These are phyloP conservation scores for Ganoderma lucidum DNA, from an alignment of 1,284 basidiomycete genomes.

Conservation along the genomic window DNA sequence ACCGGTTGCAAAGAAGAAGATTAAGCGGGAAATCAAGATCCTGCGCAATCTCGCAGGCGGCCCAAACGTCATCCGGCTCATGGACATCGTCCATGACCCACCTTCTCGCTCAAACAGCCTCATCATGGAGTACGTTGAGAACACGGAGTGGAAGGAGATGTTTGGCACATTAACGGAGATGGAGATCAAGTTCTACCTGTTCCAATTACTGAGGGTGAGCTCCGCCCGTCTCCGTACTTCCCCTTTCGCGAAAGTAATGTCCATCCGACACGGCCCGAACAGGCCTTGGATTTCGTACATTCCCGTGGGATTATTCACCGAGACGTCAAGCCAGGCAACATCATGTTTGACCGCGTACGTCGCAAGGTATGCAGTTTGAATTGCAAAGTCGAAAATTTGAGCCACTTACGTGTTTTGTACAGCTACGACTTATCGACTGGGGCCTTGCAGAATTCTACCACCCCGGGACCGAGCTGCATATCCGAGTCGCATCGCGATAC, in stretches of 20 bases:
- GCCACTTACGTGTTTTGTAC: conserved; percentile 19
- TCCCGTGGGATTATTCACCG: conserved; percentile 92
- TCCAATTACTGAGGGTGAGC: conserved; percentile 81
- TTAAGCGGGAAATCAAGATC: conserved; percentile 94
- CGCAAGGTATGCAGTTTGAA: conserved; percentile 61
- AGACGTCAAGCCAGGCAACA: conserved; percentile 92
- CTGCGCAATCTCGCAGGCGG: conserved; percentile 88
- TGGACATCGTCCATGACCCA: conserved; percentile 86
- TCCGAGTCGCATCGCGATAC: conserved; percentile 89
- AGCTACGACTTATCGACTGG: conserved; percentile 91
- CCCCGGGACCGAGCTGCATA: conserved; percentile 86
- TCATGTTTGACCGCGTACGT: conserved; percentile 89
- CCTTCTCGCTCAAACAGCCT: conserved; percentile 84
- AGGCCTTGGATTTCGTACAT: conserved; percentile 90
- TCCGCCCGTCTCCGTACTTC: not conserved
- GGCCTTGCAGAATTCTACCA: conserved; percentile 94
- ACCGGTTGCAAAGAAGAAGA: conserved; percentile 92
- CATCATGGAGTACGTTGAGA: conserved; percentile 87
- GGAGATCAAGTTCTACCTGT: conserved; percentile 87
- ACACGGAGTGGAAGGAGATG: conserved; percentile 85
- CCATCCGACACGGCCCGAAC: not conserved
- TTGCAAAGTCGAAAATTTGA: not conserved
- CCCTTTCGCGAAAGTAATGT: not conserved
- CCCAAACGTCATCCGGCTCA: conserved; percentile 83
- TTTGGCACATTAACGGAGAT: conserved; percentile 79